Conservation (phyloP, 495 filamentous ascomycete species). For the Hypoxylon subgilvum region DNA sequence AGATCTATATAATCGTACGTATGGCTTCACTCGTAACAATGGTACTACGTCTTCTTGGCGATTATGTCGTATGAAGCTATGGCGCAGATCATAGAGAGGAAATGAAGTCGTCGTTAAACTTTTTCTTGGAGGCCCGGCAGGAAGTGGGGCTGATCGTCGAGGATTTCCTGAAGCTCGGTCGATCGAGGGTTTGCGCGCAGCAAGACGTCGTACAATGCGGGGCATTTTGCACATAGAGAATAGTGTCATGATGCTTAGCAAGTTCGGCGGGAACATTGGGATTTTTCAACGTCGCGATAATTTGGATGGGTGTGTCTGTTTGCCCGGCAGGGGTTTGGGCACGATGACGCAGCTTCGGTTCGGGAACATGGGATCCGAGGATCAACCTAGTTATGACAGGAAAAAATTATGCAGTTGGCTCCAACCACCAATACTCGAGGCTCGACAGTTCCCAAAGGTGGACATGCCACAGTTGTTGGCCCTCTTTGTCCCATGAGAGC, state of each 20-base stretch:
- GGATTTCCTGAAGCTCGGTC: slow-evolving; percentile 35
- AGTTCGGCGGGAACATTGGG: slow-evolving; percentile 3
- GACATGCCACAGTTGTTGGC: slow-evolving; percentile 2
- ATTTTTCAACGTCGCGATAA: slow-evolving; percentile 6
- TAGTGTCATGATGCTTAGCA: slow-evolving; percentile 11
- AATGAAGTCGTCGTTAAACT: slow-evolving; percentile 15
- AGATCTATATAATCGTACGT: background rate
- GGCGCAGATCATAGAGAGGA: slow-evolving; percentile 7
- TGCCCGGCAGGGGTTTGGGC: slow-evolving; percentile 7
- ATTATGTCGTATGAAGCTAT: background rate
- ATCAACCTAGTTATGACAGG: slow-evolving; percentile 29
- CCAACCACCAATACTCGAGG: slow-evolving; percentile 10
- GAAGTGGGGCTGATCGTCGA: slow-evolving; percentile 37
- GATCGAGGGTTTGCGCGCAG: slow-evolving; percentile 35
- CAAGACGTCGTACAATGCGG: slow-evolving; percentile 35
- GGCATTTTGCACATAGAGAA: slow-evolving; percentile 29
- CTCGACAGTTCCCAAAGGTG: slow-evolving; percentile 5
- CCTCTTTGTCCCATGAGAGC: background rate
- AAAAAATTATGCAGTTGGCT: slow-evolving; percentile 21
- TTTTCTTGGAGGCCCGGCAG: slow-evolving; percentile 14
- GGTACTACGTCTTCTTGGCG: background rate
- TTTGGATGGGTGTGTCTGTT: slow-evolving; percentile 1
- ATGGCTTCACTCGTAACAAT: background rate
- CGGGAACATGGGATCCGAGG: slow-evolving; percentile 32
- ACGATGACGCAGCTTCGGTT: slow-evolving; percentile 43